phyloP scores from a whole-genome alignment of 2,329 filamentous ascomycete species.

The Aspergillus vadensis region DNA sequence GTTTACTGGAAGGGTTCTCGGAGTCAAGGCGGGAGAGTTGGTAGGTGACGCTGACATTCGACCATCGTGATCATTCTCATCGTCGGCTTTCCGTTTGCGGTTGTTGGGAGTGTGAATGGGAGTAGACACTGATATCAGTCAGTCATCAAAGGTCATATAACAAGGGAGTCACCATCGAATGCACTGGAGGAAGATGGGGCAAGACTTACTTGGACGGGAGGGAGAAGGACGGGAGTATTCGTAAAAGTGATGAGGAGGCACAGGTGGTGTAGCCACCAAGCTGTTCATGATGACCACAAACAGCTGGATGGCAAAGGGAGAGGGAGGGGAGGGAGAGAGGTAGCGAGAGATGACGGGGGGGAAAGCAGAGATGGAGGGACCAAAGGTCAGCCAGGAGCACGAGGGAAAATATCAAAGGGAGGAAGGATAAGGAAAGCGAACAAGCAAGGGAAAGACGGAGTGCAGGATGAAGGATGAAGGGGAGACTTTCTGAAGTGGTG shows the following conservation, averaged over 20 bases:
- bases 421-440: slow-evolving; percentile 13
- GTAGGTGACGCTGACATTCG: slow-evolving; percentile 90
- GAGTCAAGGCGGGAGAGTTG: slow-evolving; percentile 74
- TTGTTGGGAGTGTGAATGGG: slow-evolving; percentile 45
- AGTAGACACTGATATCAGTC: slow-evolving; percentile 39
- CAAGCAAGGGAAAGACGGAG: slow-evolving; percentile 17
- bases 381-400: slow-evolving; percentile 14
- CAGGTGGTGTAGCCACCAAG: slow-evolving; percentile 58
- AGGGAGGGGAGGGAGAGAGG: slow-evolving; percentile 14
- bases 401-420: slow-evolving; percentile 15
- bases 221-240: slow-evolving; percentile 62
- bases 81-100: slow-evolving; percentile 87
- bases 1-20: slow-evolving; percentile 67
- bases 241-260: slow-evolving; percentile 63
- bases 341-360: slow-evolving; percentile 21
- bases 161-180: neutral
- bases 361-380: slow-evolving; percentile 11
- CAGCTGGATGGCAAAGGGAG: slow-evolving; percentile 32
- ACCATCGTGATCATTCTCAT: slow-evolving; percentile 67
- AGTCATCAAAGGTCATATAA: slow-evolving; percentile 5
- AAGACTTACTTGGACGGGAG: slow-evolving; percentile 58
- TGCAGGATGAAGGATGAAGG: slow-evolving; percentile 15
- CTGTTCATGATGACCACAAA: slow-evolving; percentile 59
- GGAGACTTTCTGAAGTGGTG: slow-evolving; percentile 11
- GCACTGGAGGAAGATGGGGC: slow-evolving; percentile 9